Evolutionary conservation across 179 eudicot genomes (phyloP), one percentile per base, ranked within the genome.

Genomic region (Drosera spatulata): DNA sequence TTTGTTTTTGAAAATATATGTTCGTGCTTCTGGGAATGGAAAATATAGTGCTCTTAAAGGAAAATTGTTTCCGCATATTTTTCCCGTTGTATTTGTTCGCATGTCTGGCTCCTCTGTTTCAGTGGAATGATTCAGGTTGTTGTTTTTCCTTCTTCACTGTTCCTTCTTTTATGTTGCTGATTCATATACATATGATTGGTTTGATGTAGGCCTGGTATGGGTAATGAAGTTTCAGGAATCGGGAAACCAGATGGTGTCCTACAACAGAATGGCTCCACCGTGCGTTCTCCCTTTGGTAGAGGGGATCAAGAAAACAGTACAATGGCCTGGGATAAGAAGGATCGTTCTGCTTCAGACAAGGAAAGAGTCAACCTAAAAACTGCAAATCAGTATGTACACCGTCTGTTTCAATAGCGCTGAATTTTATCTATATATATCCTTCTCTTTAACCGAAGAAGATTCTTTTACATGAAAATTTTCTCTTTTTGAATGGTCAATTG

Each of bases 281-380:
- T 77, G 73, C 82, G 82, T 22, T 61, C 81, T 61, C 67, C 81
- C 63, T 55, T 71, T 42, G 71, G 82, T 46, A 69, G 79, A 79
- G 59, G 79, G 68, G 90, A 84, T 39, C 83, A 76, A 50, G 91
- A 82, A 46, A 77, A 53, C 57, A 70, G 53, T 60, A 58, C 79
- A 52, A 53, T 66, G 60, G 75, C 73, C 61, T 73, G 66, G 50
- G 82, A 82, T 61, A 71, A 73, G 71, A 76, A 69, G 60, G 88
- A 80, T 39, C 81, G 75, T 37, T 61, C 59, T 56, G 69, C 64
- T 54, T 68, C 70, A 41, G 85, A 82, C 50, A 85, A 80, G 65
- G 85, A 85, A 68, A 77, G 75, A 66, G 73, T 74, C 56, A 82
- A 77, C 60, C 56, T 74, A 55, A 80, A 72, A 82, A 63, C 77